Conservation (phyloP, 805 yeast species). For the Candida verbasci region DNA sequence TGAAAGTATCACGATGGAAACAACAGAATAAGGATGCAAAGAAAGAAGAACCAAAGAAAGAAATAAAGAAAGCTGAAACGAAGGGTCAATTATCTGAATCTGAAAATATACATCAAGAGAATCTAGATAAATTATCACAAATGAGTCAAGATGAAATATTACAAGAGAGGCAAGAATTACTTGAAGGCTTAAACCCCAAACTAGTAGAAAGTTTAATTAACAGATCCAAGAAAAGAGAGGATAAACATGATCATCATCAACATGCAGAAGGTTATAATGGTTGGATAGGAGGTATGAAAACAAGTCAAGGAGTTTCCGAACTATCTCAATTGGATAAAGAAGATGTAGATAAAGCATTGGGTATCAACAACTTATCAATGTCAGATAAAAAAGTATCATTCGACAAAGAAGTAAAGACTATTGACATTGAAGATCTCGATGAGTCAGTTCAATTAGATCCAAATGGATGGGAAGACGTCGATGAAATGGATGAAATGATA, state of each 20-base stretch:
- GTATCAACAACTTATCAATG: constrained; percentile 18
- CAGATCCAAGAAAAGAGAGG: constrained; percentile 50
- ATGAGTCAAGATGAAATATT: constrained; percentile 67
- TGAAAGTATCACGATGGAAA: constrained; percentile 48
- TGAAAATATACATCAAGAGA: constrained; percentile 74
- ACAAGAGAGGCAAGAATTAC: constrained; percentile 60
- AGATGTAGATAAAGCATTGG: constrained; percentile 36
- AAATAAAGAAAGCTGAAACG: not conserved
- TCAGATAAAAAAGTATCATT: constrained; percentile 25
- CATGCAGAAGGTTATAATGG: constrained; percentile 41
- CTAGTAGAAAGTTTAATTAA: constrained; percentile 55
- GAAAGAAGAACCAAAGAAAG: constrained; percentile 9
- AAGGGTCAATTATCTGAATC: constrained; percentile 46
- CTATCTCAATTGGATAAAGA: constrained; percentile 29
- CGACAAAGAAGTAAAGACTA: constrained; percentile 22
- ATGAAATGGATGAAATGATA: constrained; percentile 47
- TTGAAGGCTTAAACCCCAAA: constrained; percentile 64
- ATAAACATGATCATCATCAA: constrained; percentile 16
- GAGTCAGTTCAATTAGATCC: constrained; percentile 22
- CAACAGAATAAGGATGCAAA: no score
- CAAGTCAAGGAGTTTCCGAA: constrained; percentile 28
- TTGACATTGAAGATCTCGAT: constrained; percentile 24
- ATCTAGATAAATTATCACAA: constrained; percentile 51
- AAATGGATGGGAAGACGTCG: constrained; percentile 47
- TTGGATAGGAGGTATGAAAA: constrained; percentile 39